A percentile compares a stretch with the other conserved stretches of the same genome.
These are phyloP conservation scores for Boletus reticulatus DNA, from an alignment of 768 basidiomycete genomes.

Conservation along the genomic window DNA sequence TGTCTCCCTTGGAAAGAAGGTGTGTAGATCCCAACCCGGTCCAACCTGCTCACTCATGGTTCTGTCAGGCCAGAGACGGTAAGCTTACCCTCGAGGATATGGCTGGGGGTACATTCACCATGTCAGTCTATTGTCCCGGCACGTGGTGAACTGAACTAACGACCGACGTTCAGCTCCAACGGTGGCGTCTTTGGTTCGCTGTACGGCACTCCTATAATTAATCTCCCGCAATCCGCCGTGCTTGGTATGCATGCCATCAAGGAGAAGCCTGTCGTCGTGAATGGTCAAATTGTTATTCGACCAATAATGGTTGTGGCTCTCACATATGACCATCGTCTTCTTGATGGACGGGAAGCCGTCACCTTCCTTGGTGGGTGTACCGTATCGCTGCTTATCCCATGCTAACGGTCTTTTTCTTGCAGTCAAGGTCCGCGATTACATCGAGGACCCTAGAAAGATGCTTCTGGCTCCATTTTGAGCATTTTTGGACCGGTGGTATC, in stretches of 20 bases:
- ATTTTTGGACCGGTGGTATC: neutral
- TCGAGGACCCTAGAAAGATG: conserved; percentile 95
- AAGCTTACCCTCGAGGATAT: conserved; percentile 98
- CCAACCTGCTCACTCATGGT: conserved; percentile 4
- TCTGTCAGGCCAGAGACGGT: conserved; percentile 72
- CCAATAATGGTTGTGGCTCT: conserved; percentile 95
- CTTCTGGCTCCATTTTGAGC: conserved; percentile 45
- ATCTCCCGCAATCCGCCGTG: conserved; percentile 92
- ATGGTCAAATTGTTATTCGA: conserved; percentile 94
- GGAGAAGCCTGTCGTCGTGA: conserved; percentile 84
- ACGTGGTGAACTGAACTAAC: neutral
- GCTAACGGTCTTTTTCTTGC: conserved; percentile 7
- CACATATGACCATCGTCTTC: conserved; percentile 93
- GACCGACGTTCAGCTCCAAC: conserved; percentile 68
- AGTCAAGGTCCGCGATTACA: conserved; percentile 92
- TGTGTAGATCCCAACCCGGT: conserved; percentile 19
- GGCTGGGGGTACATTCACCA: conserved; percentile 98
- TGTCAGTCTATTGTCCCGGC: conserved; percentile 49
- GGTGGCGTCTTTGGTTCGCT: conserved; percentile 98
- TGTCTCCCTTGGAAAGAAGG: conserved; percentile 87
- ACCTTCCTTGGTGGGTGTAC: conserved; percentile 79
- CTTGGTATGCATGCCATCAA: conserved; percentile 97
- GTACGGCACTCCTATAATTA: conserved; percentile 99
- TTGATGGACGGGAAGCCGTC: conserved; percentile 94
- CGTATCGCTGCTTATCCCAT: neutral